phyloP scores from a whole-genome alignment of 2,329 filamentous ascomycete genomes.

The Coleophoma cylindrospora region DNA sequence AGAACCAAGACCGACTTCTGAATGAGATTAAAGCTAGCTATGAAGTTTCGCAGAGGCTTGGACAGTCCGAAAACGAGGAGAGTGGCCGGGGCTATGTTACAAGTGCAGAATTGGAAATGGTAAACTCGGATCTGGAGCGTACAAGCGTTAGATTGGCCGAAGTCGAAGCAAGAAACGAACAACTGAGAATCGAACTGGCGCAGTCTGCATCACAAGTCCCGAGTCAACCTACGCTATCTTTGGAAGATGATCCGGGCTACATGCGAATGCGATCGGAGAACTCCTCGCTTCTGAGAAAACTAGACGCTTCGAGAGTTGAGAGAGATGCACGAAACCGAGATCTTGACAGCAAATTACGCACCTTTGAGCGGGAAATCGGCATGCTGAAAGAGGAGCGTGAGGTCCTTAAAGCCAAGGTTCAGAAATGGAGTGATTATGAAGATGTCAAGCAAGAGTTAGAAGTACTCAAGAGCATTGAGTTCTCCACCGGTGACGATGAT shows the following conservation, averaged over 20 bases:
- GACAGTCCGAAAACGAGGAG: slow-evolving; percentile 61
- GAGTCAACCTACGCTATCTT: slow-evolving; percentile 50
- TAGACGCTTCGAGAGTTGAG: slow-evolving; percentile 80
- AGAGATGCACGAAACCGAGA: slow-evolving; percentile 75
- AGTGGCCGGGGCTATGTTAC: slow-evolving; percentile 61
- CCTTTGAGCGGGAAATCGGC: slow-evolving; percentile 73
- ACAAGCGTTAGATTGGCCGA: slow-evolving; percentile 84
- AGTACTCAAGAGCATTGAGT: slow-evolving; percentile 96
- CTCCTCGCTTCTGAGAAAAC: slow-evolving; percentile 80
- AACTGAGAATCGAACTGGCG: slow-evolving; percentile 83
- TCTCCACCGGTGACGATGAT: slow-evolving; percentile 84
- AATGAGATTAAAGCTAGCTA: slow-evolving; percentile 97
- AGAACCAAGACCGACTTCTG: slow-evolving; percentile 85
- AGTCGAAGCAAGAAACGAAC: slow-evolving; percentile 90
- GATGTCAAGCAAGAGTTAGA: slow-evolving; percentile 95
- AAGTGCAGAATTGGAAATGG: slow-evolving; percentile 88
- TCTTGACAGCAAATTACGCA: slow-evolving; percentile 68
- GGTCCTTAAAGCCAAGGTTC: slow-evolving; percentile 70
- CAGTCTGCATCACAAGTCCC: slow-evolving; percentile 75
- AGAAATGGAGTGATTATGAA: slow-evolving; percentile 91
- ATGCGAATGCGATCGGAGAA: slow-evolving; percentile 90
- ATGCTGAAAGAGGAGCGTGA: slow-evolving; percentile 79
- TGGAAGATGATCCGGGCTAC: slow-evolving; percentile 87
- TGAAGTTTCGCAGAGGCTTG: slow-evolving; percentile 89
- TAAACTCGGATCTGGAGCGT: slow-evolving; percentile 84